Conservation (phyloP, 345 rosid species). For the Nasturtium officinale region DNA sequence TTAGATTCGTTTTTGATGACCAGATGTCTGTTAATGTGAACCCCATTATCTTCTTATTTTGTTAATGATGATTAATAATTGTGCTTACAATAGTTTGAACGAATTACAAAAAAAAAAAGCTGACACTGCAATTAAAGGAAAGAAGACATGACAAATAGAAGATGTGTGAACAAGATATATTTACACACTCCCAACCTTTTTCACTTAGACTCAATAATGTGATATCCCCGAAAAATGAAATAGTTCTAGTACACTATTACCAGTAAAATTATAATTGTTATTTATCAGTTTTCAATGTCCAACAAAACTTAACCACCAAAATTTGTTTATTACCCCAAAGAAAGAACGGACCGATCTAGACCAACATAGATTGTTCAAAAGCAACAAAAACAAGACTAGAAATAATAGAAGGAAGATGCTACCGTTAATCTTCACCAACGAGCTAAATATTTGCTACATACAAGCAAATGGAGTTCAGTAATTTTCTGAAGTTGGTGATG, state of each 20-base stretch:
- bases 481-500: conserved; percentile 8
- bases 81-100: neutral
- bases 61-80: conserved; percentile 17
- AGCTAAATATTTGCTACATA: neutral
- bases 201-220: conserved; percentile 9
- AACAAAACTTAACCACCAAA: conserved; percentile 30
- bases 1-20: conserved; percentile 38
- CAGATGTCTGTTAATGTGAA: conserved; percentile 43
- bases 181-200: neutral
- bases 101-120: neutral
- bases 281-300: conserved; percentile 15
- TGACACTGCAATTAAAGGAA: conserved; percentile 24
- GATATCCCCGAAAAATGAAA: neutral
- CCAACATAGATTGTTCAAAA: neutral
- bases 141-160: conserved; percentile 17
- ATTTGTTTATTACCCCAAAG: conserved; percentile 2
- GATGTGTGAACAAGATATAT: conserved; percentile 26
- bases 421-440: neutral
- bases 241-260: neutral
- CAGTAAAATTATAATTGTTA: neutral
- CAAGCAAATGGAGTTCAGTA: neutral
- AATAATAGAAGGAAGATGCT: neutral
- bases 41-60: conserved; percentile 34
- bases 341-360: neutral
- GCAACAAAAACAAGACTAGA: neutral